Evolutionary conservation across 345 rosid genomes (phyloP).

Genomic region (Psidium friedrichsthalianum): DNA sequence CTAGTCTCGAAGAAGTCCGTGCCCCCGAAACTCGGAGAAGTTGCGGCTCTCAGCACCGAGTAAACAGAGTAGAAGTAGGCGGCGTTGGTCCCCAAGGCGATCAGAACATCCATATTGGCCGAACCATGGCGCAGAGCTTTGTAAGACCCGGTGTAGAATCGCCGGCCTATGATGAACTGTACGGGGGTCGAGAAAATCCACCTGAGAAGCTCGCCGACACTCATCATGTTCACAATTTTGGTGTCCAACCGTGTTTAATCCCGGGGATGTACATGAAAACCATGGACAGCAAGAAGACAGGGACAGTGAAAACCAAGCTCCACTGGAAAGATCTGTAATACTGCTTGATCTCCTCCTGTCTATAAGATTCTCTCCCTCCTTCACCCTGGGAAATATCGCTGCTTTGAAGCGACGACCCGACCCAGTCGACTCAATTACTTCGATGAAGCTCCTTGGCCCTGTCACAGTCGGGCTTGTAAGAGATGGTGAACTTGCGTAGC

Average conservation of each 20-base stretch:
- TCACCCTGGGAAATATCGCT: slow-evolving; percentile 49
- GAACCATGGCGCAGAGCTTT: slow-evolving; percentile 77
- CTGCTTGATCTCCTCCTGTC: slow-evolving; percentile 54
- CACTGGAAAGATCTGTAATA: slow-evolving; percentile 54
- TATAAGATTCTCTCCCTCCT: slow-evolving; percentile 46
- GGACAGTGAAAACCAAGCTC: slow-evolving; percentile 83
- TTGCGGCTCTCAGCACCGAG: slow-evolving; percentile 67
- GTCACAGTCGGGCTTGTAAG: slow-evolving; percentile 67
- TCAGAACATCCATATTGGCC: slow-evolving; percentile 93
- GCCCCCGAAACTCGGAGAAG: slow-evolving; percentile 43
- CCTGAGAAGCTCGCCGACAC: slow-evolving; percentile 49
- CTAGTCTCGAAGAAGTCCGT: slow-evolving; percentile 93
- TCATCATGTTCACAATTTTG: slow-evolving; percentile 72
- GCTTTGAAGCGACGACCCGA: slow-evolving; percentile 61
- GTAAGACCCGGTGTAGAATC: slow-evolving; percentile 71
- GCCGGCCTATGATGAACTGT: slow-evolving; percentile 74
- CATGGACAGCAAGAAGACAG: slow-evolving; percentile 79
- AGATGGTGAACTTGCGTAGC: slow-evolving; percentile 36
- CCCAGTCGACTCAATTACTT: slow-evolving; percentile 73
- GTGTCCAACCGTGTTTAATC: slow-evolving; percentile 39
- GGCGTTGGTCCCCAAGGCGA: slow-evolving; percentile 82
- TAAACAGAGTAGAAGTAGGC: slow-evolving; percentile 89
- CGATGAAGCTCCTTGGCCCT: slow-evolving; percentile 68
- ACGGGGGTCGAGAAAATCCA: slow-evolving; percentile 75
- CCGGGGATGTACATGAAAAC: slow-evolving; percentile 76